Base-by-base conservation (phyloP, 768 basidiomycete genomes). In the Russula lepida region DNA sequence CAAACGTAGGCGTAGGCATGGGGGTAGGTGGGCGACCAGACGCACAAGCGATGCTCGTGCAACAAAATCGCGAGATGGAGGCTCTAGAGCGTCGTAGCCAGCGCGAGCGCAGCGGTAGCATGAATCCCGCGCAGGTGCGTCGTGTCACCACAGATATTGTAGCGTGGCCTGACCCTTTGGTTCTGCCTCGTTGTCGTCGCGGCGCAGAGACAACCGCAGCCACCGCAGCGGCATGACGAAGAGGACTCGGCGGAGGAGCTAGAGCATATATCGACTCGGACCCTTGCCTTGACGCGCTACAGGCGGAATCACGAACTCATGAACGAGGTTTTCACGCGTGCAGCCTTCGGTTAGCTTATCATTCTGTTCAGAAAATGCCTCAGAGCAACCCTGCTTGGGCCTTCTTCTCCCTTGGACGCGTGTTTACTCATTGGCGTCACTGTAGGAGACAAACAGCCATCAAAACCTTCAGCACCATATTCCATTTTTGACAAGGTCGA, bases 301-400 rank as follows among this genome's bases (percentile, higher is more conserved):
- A 81, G 79, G 65, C 83, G 89, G 6, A 92, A 92, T 67, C 88
- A 92, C 67, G 89, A 90, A 47, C 76, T 86, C 62, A 92, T 92
- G 89, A 86, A 86, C 68, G 86, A 86, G 46, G 85, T 92, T 1
- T 91, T 92, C 71, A 78, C 77, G 64, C 79, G 81, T 65, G 89
- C 89, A 25, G 86, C 85, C 0, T 86, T 83, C 67, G 82, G 89
- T 73, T 39, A 51, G 71, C 48, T 44, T 23, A 2, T 8, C 39
- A 41, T 44, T 37, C 15, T n/a, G 41, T 12, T 21, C n/a, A n/a
- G n/a, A n/a, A 32, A 49, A 3, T 5, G n/a, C n/a, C 21, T 3
- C 49, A 50, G 21, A 58, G 15, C 15, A 15, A 17, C 37, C 28
- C n/a, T 12, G 13, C 25, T 7, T 4, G 21, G 9, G 4, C 4